These are phyloP conservation scores for Nitzschia palea DNA, from an alignment of 108 stramenopile genomes.

Conservation along the genomic window DNA sequence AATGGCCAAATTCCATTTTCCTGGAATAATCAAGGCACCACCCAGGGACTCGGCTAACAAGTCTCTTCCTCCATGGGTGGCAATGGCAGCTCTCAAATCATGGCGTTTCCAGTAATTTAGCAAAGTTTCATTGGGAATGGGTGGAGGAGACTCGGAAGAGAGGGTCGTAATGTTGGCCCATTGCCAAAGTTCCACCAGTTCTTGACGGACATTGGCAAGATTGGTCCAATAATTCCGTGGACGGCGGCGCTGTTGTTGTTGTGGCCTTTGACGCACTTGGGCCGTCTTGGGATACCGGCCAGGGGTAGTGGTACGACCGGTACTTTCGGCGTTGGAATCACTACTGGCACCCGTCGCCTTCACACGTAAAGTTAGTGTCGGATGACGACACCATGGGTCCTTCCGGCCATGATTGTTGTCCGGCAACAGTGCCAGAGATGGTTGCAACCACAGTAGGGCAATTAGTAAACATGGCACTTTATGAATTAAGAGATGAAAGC, in stretches of 20 bases:
- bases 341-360: too few species aligned
- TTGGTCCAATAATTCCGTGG: conserved; percentile 60
- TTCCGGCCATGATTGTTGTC: too few species aligned
- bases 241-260: conserved; percentile 33
- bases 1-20: conserved; percentile 62
- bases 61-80: conserved; percentile 42
- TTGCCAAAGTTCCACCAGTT: conserved; percentile 1
- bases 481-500: too few species aligned
- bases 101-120: conserved; percentile 61
- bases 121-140: conserved; percentile 64
- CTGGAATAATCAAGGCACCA: conserved; percentile 49
- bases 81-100: conserved; percentile 61
- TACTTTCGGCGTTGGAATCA: too few species aligned
- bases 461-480: too few species aligned
- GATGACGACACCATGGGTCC: too few species aligned
- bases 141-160: conserved; percentile 34
- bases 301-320: too few species aligned
- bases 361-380: too few species aligned
- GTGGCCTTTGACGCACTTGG: conserved; percentile 38
- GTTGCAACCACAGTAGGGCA: too few species aligned
- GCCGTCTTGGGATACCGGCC: neutral
- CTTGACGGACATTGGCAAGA: conserved; percentile 37
- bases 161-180: conserved; percentile 11
- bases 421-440: too few species aligned
- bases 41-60: conserved; percentile 18